Conservation (phyloP, 495 filamentous ascomycete genomes). For the Aspergillus avenaceus region DNA sequence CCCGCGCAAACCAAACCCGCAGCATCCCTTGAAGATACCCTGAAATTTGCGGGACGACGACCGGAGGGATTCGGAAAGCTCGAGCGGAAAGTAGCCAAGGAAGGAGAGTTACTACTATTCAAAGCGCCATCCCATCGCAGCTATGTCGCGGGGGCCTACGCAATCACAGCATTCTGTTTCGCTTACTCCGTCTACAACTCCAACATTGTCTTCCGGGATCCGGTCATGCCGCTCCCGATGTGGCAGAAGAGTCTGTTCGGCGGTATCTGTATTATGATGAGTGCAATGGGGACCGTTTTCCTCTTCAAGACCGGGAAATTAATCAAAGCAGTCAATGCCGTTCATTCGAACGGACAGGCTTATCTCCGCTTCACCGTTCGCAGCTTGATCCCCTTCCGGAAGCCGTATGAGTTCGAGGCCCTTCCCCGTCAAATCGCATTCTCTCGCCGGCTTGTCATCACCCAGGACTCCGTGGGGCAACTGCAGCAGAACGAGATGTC, state of each 20-base stretch:
- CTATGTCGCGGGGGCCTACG: conserved; percentile 55
- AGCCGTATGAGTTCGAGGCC: conserved; percentile 35
- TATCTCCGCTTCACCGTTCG: conserved; percentile 34
- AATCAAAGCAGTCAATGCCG: conserved; percentile 33
- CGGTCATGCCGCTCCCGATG: conserved; percentile 25
- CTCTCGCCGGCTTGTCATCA: conserved; percentile 29
- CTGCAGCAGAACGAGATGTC: conserved; percentile 9
- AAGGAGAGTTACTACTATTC: conserved; percentile 50
- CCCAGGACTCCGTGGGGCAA: conserved; percentile 18
- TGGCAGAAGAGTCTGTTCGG: conserved; percentile 38
- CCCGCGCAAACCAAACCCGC: conserved; percentile 11
- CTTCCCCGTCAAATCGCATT: conserved; percentile 35
- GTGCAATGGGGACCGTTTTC: conserved; percentile 39
- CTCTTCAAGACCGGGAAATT: conserved; percentile 31
- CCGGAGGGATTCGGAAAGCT: conserved; percentile 27
- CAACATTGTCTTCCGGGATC: conserved; percentile 35
- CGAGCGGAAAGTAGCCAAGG: conserved; percentile 31
- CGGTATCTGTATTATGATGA: conserved; percentile 42
- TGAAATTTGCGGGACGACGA: conserved; percentile 24
- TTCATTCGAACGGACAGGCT: conserved; percentile 27
- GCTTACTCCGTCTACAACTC: conserved; percentile 53
- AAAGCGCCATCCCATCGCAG: conserved; percentile 56
- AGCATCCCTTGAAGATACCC: conserved; percentile 12
- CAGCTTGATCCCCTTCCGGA: conserved; percentile 39
- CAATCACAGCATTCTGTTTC: conserved; percentile 53